Conservation (phyloP, 768 basidiomycete species). For the Pleurotus tuber-regium region DNA sequence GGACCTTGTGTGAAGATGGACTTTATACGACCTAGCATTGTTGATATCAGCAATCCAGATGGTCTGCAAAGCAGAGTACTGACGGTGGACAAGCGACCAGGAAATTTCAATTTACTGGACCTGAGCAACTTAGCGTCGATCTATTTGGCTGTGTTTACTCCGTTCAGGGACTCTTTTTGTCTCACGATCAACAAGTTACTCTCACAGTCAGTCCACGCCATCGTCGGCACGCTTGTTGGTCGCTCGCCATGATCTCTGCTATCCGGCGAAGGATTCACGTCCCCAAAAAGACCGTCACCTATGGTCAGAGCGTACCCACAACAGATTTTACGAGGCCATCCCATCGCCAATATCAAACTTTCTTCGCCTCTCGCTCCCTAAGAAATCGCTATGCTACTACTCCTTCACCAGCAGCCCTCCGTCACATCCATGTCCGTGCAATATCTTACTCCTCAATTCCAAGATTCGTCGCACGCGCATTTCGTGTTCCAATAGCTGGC, state of each 20-base stretch:
- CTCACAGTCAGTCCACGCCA: neutral
- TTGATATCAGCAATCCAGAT: slow-evolving; percentile 1
- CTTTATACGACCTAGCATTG: slow-evolving; percentile 11
- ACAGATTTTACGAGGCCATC: slow-evolving; percentile 35
- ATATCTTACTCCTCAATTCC: slow-evolving; percentile 89
- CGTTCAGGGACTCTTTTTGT: neutral
- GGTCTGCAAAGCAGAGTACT: slow-evolving; percentile 1
- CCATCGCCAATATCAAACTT: slow-evolving; percentile 58
- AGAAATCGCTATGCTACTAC: slow-evolving; percentile 48
- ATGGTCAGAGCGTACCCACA: slow-evolving; percentile 44
- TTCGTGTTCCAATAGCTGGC: slow-evolving; percentile 85
- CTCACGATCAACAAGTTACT: neutral
- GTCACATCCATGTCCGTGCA: slow-evolving; percentile 71
- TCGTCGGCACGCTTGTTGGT: too few species aligned
- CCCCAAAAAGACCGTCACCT: slow-evolving; percentile 48
- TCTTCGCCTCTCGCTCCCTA: slow-evolving; percentile 51
- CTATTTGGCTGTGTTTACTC: slow-evolving; percentile 2
- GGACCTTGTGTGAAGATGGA: slow-evolving; percentile 3
- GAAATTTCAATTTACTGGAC: neutral
- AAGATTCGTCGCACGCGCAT: slow-evolving; percentile 83
- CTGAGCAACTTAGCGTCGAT: slow-evolving; percentile 8
- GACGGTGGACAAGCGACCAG: slow-evolving; percentile 9
- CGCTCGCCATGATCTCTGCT: slow-evolving; percentile 38
- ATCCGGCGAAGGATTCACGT: slow-evolving; percentile 36
- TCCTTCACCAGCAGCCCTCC: slow-evolving; percentile 40